These are phyloP conservation scores for Picochlorum costavermella DNA, from an alignment of 139 green algal species.

Conservation along the genomic window DNA sequence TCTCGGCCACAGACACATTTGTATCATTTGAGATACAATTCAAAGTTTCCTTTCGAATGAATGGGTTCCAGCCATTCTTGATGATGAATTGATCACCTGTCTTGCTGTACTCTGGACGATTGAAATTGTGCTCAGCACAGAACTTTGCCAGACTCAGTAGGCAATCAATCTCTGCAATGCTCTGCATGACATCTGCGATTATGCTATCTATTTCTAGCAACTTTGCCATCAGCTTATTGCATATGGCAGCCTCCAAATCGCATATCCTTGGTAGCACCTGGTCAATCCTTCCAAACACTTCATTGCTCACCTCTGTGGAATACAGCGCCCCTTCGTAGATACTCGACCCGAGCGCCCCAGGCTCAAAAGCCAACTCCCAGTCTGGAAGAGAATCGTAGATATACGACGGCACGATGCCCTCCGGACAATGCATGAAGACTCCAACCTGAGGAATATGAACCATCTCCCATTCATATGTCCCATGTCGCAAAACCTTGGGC, in stretches of 20 bases:
- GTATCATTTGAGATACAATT: conserved; percentile 34
- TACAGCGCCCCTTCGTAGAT: conserved; percentile 52
- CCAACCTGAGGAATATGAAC: conserved; percentile 72
- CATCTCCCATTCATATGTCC: conserved; percentile 54
- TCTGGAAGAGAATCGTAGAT: conserved; percentile 64
- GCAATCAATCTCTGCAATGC: conserved; percentile 72
- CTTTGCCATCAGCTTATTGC: neutral
- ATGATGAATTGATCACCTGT: conserved; percentile 54
- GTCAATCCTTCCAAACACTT: conserved; percentile 57
- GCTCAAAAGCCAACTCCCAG: conserved; percentile 47
- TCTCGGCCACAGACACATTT: conserved; percentile 24
- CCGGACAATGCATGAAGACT: conserved; percentile 42
- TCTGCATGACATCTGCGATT: neutral
- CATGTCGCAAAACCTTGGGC: conserved; percentile 32
- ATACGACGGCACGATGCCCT: conserved; percentile 38
- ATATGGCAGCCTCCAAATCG: conserved; percentile 60
- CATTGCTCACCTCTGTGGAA: conserved; percentile 30
- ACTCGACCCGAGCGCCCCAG: conserved; percentile 8
- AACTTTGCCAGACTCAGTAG: conserved; percentile 51
- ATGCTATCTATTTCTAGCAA: neutral
- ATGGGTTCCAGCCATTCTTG: conserved; percentile 29
- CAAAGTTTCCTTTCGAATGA: neutral
- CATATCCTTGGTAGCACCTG: conserved; percentile 73
- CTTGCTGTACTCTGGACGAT: conserved; percentile 41
- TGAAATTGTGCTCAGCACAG: conserved; percentile 44